These are phyloP conservation scores for Neofusicoccum sp. DNA, from an alignment of 2,329 filamentous ascomycete species.

Conservation along the genomic window DNA sequence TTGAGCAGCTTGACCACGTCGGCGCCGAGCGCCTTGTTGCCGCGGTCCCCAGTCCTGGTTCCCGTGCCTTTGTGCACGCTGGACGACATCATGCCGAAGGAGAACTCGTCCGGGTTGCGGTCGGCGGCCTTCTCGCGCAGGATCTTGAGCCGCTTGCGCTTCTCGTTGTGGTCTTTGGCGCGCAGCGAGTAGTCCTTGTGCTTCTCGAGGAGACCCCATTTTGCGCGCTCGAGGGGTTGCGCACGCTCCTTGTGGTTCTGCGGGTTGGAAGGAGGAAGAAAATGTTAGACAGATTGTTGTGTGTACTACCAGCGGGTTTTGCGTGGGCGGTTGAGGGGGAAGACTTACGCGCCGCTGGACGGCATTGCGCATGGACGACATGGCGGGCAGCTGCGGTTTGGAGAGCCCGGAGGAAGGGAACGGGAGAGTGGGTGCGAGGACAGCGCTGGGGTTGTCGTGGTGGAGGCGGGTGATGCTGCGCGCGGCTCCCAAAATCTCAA, in stretches of 20 bases:
- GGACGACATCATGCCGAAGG: constrained; percentile 62
- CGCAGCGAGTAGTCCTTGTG: constrained; percentile 77
- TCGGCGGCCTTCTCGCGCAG: constrained; percentile 60
- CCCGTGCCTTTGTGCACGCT: constrained; percentile 47
- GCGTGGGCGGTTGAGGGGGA: neutral
- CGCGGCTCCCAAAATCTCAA: constrained; percentile 5
- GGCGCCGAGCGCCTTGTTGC: constrained; percentile 48
- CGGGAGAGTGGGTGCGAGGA: neutral
- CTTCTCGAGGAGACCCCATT: constrained; percentile 92
- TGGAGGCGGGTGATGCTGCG: neutral
- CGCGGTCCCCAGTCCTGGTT: constrained; percentile 41
- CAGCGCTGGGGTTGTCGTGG: neutral
- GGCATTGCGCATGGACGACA: constrained; percentile 30
- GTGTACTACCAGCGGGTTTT: neutral
- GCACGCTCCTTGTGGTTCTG: constrained; percentile 88
- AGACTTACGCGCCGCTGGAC: constrained; percentile 23
- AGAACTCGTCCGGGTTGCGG: constrained; percentile 65
- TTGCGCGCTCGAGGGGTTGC: constrained; percentile 77
- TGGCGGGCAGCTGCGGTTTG: neutral
- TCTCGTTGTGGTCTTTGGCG: constrained; percentile 62
- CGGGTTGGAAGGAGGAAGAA: constrained; percentile 46
- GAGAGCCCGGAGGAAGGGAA: neutral
- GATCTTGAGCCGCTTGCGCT: constrained; percentile 59
- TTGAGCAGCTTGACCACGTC: constrained; percentile 64
- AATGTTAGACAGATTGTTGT: neutral